Evolutionary conservation across 176 grass and related monocot genomes (phyloP).

Genomic region (Ensete ventricosum): DNA sequence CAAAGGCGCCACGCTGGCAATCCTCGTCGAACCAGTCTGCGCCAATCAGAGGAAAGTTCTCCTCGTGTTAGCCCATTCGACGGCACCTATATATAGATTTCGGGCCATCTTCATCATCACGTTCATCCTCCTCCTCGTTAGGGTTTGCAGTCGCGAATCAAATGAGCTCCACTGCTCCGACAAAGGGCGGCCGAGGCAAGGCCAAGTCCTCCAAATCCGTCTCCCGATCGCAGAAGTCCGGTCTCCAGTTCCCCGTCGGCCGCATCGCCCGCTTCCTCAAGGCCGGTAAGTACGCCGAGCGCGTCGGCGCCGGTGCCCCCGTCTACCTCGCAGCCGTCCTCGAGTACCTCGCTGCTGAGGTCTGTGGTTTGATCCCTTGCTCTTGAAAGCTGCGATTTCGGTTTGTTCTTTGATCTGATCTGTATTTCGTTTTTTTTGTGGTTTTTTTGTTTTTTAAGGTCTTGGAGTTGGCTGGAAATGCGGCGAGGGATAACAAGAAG

Average conservation of each 20-base stretch:
- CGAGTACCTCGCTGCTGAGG: constrained; percentile 37
- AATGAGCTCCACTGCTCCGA: constrained; percentile 11
- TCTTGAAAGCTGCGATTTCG: background rate
- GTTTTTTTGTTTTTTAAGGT: background rate
- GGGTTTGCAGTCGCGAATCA: background rate
- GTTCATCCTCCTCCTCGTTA: background rate
- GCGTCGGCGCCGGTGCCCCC: constrained; percentile 29
- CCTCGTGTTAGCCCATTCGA: no score
- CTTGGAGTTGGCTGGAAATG: constrained; percentile 8
- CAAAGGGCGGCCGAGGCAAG: constrained; percentile 21
- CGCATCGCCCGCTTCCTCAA: constrained; percentile 39
- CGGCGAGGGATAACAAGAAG: constrained; percentile 8
- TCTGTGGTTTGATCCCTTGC: background rate
- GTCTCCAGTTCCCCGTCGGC: constrained; percentile 40
- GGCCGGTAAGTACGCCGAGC: constrained; percentile 32
- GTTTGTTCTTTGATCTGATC: background rate
- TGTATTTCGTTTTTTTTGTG: background rate
- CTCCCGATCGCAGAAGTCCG: constrained; percentile 25
- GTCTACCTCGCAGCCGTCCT: constrained; percentile 28
- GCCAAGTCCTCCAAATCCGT: constrained; percentile 20
- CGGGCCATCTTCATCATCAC: background rate
- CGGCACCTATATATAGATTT: no score
- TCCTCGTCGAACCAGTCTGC: no score
- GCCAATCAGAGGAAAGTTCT: no score
- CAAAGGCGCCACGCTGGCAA: no score